Evolutionary conservation across 768 basidiomycete species (phyloP), one percentile per base, ranked within the genome.

Genomic region (Russula lepida): DNA sequence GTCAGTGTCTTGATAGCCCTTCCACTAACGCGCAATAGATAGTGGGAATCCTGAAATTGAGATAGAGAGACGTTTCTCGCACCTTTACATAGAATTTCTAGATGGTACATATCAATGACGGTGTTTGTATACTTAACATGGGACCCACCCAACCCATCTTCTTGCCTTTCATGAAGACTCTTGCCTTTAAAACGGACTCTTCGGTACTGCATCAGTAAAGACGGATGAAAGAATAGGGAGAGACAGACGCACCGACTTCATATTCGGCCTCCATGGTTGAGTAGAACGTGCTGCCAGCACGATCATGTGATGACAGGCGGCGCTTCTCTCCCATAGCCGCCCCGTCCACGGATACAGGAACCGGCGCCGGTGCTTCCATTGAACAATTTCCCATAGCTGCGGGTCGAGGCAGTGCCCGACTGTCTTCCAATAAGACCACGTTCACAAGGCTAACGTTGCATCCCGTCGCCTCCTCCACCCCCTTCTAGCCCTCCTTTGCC

Each of bases 1-100:
- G 39, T 66, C 64, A 6, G 52, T 23, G 11, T 58, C 49, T 11
- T 41, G 49, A 32, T 65, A 66, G 8, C 64, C 64, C 15, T 66
- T 66, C 66, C 66, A 66, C 66, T n/a, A 46, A 27, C 25, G n/a
- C 8, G 30, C 21, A 35, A n/a, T 15, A 39, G 19, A 15, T 30
- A 25, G 15, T 65, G 12, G 43, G 61, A 9, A 44, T 53, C 23
- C 21, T 7, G 50, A 21, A 0, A 49, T 8, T 15, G 27, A 6
- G 15, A 32, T 53, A 52, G 30, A 43, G 23, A 39, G 53, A 54
- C 27, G 35, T 27, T 19, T 4, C 21, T 30, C 51, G 25, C 43
- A 66, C 66, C 48, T 66, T 66, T 1, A 66, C 57, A 33, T 46
- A 56, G 39, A 60, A 66, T 53, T 66, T 65, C 66, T 66, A 43